Evolutionary conservation across 306 rosid genomes (phyloP).

Genomic region (Senna siamea): DNA sequence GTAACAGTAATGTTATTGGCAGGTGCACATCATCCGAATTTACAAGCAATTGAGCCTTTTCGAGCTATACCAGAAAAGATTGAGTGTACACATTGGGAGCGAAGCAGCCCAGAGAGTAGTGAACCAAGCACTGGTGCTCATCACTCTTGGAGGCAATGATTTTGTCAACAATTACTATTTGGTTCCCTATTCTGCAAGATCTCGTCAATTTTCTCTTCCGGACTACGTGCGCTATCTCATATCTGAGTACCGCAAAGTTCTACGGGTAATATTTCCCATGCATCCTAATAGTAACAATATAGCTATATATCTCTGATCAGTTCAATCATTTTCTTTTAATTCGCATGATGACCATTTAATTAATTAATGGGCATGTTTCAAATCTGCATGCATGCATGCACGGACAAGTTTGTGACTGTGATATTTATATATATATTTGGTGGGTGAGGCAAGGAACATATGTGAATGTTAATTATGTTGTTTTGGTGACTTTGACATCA

Average conservation of each 20-base stretch:
- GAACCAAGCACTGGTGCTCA: constrained; percentile 46
- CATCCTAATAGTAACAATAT: too few relatives aligned
- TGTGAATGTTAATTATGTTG: too few relatives aligned
- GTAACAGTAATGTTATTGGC: too few relatives aligned
- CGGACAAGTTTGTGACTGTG: too few relatives aligned
- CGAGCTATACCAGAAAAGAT: not conserved
- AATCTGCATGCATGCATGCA: not conserved
- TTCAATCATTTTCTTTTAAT: too few relatives aligned
- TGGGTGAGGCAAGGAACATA: too few relatives aligned
- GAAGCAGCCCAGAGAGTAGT: constrained; percentile 31
- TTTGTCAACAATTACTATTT: constrained; percentile 65
- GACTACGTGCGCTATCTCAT: constrained; percentile 70
- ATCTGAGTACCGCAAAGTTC: constrained; percentile 72
- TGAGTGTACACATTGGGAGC: not conserved
- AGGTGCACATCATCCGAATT: not conserved
- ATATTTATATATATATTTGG: too few relatives aligned
- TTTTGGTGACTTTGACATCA: too few relatives aligned
- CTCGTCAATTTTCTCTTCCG: constrained; percentile 83
- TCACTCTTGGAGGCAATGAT: constrained; percentile 64
- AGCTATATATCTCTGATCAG: too few relatives aligned
- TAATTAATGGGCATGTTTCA: too few relatives aligned
- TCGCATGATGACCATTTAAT: too few relatives aligned
- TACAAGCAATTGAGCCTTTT: not conserved
- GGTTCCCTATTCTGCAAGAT: not conserved
- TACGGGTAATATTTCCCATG: too few relatives aligned